Percentiles rank a stretch among this genome's conserved stretches.
Evolutionary conservation across 148 eudicot species (phyloP).

Genomic region (Agrostemma githago): DNA sequence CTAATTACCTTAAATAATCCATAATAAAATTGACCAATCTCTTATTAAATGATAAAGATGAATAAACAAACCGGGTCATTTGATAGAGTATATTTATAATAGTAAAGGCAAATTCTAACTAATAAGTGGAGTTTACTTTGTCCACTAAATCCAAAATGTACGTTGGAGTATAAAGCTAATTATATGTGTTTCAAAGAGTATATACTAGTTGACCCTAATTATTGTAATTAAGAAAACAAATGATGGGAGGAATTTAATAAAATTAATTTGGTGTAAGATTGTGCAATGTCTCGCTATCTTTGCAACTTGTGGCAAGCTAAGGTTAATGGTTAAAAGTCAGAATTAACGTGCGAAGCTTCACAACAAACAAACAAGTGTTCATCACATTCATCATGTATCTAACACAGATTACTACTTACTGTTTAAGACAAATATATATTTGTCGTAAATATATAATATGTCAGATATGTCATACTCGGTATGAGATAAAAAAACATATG

Average conservation of each 20-base stretch:
- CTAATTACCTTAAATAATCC: no score
- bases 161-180: background rate
- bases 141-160: background rate
- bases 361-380: background rate
- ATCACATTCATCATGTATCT: no score
- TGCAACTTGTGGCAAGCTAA: background rate
- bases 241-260: background rate
- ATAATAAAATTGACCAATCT: no score
- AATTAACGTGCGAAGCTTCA: background rate
- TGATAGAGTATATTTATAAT: no score
- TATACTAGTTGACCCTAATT: background rate
- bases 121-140: background rate
- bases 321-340: background rate
- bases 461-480: no score
- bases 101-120: background rate
- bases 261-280: background rate
- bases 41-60: no score
- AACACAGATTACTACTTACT: no score
- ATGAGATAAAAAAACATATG: no score
- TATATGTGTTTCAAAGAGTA: background rate
- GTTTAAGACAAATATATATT: no score
- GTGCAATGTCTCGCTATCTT: background rate
- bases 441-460: no score
- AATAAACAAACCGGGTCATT: no score
- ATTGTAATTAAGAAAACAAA: background rate